phyloP scores from a whole-genome alignment of 2,329 filamentous ascomycete species.

The Colletotrichum higginsianum region DNA sequence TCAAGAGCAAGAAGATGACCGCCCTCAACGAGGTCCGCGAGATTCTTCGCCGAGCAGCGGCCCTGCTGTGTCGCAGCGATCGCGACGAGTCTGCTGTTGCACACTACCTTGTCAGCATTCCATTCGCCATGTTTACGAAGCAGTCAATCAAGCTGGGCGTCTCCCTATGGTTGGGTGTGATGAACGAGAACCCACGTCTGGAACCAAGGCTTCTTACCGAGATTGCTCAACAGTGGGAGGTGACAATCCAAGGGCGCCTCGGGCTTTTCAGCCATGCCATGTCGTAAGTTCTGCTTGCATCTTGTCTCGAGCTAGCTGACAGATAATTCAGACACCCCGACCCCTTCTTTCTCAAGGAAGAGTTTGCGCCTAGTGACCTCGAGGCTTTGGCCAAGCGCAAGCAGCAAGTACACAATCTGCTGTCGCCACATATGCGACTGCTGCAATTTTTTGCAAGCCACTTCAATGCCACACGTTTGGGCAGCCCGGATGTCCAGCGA shows the following conservation, averaged over 20 bases:
- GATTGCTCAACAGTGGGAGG: conserved; percentile 92
- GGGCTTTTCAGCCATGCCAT: conserved; percentile 86
- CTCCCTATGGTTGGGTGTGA: conserved; percentile 95
- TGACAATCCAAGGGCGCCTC: conserved; percentile 80
- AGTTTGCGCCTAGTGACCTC: conserved; percentile 93
- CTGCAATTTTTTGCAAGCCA: conserved; percentile 94
- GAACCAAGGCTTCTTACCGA: conserved; percentile 89
- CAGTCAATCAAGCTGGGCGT: conserved; percentile 96
- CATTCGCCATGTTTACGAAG: conserved; percentile 93
- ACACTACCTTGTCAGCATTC: conserved; percentile 91
- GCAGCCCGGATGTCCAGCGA: conserved; percentile 84
- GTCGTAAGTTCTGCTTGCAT: conserved; percentile 60
- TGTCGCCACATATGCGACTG: conserved; percentile 88
- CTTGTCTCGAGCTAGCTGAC: conserved; percentile 49
- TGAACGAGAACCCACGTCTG: conserved; percentile 93
- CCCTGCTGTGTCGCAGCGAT: conserved; percentile 84
- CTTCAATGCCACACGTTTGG: conserved; percentile 92
- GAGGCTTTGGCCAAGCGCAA: conserved; percentile 81
- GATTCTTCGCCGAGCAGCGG: conserved; percentile 86
- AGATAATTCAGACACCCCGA: conserved; percentile 73
- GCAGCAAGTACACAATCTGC: conserved; percentile 83
- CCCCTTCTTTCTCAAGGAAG: conserved; percentile 91
- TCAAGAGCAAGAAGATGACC: conserved; percentile 78
- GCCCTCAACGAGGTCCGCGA: conserved; percentile 83
- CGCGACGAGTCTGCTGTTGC: conserved; percentile 84